Base-by-base conservation (phyloP, 1,284 basidiomycete genomes). In the Austroboletus rostrupii region DNA sequence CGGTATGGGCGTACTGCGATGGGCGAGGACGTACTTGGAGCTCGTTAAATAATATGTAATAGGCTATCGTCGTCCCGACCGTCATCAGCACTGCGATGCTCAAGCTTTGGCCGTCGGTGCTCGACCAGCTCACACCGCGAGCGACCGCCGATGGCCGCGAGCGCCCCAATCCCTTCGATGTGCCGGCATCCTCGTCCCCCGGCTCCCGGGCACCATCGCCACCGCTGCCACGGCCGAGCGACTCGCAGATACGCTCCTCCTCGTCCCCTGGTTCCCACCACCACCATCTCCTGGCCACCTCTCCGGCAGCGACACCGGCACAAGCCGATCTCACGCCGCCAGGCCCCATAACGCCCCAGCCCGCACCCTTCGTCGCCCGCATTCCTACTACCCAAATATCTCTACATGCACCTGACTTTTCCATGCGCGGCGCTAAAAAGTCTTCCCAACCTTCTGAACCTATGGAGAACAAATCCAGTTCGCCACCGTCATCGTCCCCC, bases 331-430 rank as follows among this genome's bases (percentile, higher is more conserved):
- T 67, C 55, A 69, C 66, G 48, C 59, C 64, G 54, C 65, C 65
- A 59, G 60, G 61, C 64, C 48, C 65, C 65, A 58, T 72, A 64
- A 68, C 70, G 57, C 63, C 71, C 67, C 61, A 74, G 61, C 59
- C 70, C 57, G 65, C 71, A 67, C 45, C 63, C 53, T 77, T 77
- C 66, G 71, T 75, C 59, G 71, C 80, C 59, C 80, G 81, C 57
- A 77, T 78, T 60, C 83, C 87, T 54, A 86, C 86, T 43, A 87
- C 85, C 41, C 78, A 82, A 53, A 80, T 89, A 64, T 83, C 85
- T 57, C 75, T 90, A 74, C 81, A 87, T 86, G 83, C 84, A 38
- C 88, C 88, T 66, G 78, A 81, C 61, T 87, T 88, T 72, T 80
- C 81, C 65, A 87, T 87, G 82, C 79, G 79, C 57, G 73, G 70